Evolutionary conservation across 2,329 filamentous ascomycete genomes (phyloP).

Genomic region (Truncatella angustata): DNA sequence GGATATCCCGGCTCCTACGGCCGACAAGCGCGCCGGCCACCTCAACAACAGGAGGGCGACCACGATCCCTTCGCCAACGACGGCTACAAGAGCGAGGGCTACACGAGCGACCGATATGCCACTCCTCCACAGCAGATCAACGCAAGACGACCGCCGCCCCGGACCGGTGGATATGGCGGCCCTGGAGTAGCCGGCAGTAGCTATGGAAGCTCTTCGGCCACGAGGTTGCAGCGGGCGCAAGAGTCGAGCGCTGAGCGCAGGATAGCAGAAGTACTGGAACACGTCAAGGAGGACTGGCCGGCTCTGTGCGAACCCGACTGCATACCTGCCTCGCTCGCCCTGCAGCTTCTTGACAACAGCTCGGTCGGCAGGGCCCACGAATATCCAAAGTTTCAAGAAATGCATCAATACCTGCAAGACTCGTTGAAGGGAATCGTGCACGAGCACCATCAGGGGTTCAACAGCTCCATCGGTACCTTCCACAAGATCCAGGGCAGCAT

Average conservation of each 20-base stretch:
- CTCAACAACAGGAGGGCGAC: slow-evolving; percentile 12
- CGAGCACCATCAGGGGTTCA: slow-evolving; percentile 98
- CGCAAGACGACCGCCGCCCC: slow-evolving; percentile 32
- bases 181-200: slow-evolving; percentile 13
- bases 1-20: slow-evolving; percentile 45
- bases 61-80: neutral
- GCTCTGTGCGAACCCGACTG: slow-evolving; percentile 88
- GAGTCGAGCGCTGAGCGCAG: slow-evolving; percentile 53
- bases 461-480: slow-evolving; percentile 97
- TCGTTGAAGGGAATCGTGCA: slow-evolving; percentile 95
- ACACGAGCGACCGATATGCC: slow-evolving; percentile 41
- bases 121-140: slow-evolving; percentile 26
- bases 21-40: slow-evolving; percentile 19
- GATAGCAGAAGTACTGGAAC: slow-evolving; percentile 67
- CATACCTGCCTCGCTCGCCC: slow-evolving; percentile 88
- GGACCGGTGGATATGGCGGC: slow-evolving; percentile 20
- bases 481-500: slow-evolving; percentile 98
- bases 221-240: slow-evolving; percentile 21
- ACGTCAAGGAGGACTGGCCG: slow-evolving; percentile 87
- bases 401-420: slow-evolving; percentile 84
- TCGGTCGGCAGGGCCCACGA: slow-evolving; percentile 90
- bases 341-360: slow-evolving; percentile 91
- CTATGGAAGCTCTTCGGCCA: slow-evolving; percentile 21
- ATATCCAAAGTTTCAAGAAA: slow-evolving; percentile 79
- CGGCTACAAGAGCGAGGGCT: slow-evolving; percentile 34